Conservation (phyloP, 2,329 filamentous ascomycete genomes). For the Endothia cerciana region DNA sequence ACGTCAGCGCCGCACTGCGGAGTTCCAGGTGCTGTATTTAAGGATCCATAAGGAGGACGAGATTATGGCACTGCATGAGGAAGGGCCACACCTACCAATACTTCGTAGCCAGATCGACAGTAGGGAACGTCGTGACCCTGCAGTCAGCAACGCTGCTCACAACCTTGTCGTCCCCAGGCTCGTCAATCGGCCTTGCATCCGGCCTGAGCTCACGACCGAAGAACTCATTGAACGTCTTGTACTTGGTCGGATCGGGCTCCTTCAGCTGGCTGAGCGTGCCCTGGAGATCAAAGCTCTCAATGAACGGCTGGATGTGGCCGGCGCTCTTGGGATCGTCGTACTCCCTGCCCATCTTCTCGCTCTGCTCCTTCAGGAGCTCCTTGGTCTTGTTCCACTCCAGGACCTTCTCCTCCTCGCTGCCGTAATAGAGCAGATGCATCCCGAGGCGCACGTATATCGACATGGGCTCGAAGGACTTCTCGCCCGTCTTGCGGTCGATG, state of each 20-base stretch:
- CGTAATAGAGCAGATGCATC: constrained; percentile 49
- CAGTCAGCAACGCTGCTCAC: constrained; percentile 24
- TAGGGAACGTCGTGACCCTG: constrained; percentile 20
- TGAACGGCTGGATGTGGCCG: constrained; percentile 45
- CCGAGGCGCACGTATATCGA: constrained; percentile 46
- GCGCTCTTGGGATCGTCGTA: constrained; percentile 42
- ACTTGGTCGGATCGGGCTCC: constrained; percentile 42
- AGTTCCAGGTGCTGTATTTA: not conserved
- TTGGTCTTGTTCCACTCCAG: constrained; percentile 41
- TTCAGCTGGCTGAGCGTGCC: constrained; percentile 38
- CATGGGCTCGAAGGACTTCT: constrained; percentile 47
- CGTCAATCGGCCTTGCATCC: constrained; percentile 41
- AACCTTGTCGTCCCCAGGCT: constrained; percentile 35
- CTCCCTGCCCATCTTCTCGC: constrained; percentile 44
- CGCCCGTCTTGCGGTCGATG: constrained; percentile 43
- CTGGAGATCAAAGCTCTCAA: constrained; percentile 42
- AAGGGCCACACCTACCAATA: constrained; percentile 11
- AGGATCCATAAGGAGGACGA: not conserved
- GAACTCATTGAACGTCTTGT: constrained; percentile 48
- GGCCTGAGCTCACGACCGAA: constrained; percentile 43
- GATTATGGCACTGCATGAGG: not conserved
- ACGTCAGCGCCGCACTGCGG: not conserved
- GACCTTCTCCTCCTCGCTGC: constrained; percentile 41
- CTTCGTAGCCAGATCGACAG: constrained; percentile 20
- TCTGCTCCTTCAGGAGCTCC: constrained; percentile 41